These are phyloP conservation scores for Crithidia bombi DNA, from an alignment of 208 protist genomes.

Conservation along the genomic window DNA sequence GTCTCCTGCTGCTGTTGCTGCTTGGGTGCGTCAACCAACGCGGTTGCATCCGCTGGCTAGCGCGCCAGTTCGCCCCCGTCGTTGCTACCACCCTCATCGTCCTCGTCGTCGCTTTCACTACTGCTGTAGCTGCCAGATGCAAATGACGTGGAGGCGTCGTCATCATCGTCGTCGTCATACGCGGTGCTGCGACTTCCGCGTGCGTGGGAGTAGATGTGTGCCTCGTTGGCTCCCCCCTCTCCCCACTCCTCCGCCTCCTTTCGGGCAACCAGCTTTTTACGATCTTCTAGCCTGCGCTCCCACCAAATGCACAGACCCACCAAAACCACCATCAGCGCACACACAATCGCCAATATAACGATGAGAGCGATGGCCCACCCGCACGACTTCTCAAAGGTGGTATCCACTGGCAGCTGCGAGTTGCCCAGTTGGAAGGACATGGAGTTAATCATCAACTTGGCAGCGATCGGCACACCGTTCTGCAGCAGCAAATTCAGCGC, in stretches of 20 bases:
- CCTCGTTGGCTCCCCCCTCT: neutral
- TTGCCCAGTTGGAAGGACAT: conserved; percentile 26
- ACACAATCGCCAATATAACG: conserved; percentile 29
- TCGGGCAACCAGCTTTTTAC: neutral
- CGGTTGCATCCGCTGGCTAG: neutral
- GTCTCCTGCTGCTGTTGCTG: neutral
- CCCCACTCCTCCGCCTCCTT: neutral
- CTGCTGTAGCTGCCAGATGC: neutral
- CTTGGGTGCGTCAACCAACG: neutral
- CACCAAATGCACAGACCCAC: conserved; percentile 28
- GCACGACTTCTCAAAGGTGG: conserved; percentile 16
- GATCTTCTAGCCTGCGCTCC: conserved; percentile 4
- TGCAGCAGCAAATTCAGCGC: conserved; percentile 11
- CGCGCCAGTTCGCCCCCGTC: neutral
- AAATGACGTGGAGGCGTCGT: neutral
- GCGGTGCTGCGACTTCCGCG: neutral
- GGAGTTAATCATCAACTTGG: neutral
- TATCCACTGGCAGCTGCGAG: conserved; percentile 16
- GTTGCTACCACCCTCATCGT: neutral
- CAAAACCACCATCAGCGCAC: conserved; percentile 13
- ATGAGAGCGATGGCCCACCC: conserved; percentile 34
- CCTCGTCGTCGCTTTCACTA: neutral
- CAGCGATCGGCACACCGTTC: conserved; percentile 24
- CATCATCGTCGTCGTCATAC: neutral
- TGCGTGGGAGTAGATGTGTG: neutral